A percentile compares a stretch with the other conserved stretches of the same genome.
phyloP scores from a whole-genome alignment of 1,284 basidiomycete genomes.

The Cryptococcus neoformans region DNA sequence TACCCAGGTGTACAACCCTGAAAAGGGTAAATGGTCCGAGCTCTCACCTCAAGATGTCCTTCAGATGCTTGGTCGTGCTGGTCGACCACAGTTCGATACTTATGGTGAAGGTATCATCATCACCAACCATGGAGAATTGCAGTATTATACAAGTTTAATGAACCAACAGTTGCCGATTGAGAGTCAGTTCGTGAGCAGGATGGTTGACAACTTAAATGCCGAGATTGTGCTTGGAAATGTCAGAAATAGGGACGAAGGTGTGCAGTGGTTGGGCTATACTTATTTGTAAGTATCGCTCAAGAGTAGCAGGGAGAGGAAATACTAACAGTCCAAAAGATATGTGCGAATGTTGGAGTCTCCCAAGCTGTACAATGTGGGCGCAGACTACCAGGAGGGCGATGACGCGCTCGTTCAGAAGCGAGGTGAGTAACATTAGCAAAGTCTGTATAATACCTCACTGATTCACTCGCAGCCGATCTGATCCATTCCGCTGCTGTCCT shows the following conservation, averaged over 20 bases:
- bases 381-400: conserved; percentile 84
- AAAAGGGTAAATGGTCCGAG: conserved; percentile 97
- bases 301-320: background rate
- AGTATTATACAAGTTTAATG: conserved; percentile 91
- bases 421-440: conserved; percentile 20
- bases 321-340: conserved; percentile 56
- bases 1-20: conserved; percentile 98
- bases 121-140: conserved; percentile 94
- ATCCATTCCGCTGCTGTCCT: conserved; percentile 90
- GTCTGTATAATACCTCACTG: background rate
- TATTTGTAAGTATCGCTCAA: conserved; percentile 64
- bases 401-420: conserved; percentile 81
- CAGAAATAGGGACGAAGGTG: conserved; percentile 93
- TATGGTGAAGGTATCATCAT: conserved; percentile 98
- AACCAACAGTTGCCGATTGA: conserved; percentile 98
- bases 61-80: conserved; percentile 98
- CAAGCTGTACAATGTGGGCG: conserved; percentile 80
- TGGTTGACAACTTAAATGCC: conserved; percentile 96
- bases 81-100: conserved; percentile 96
- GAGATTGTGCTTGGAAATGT: conserved; percentile 97
- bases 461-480: conserved; percentile 64
- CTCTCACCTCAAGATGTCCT: conserved; percentile 94
- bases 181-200: conserved; percentile 85
- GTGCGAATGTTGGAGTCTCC: conserved; percentile 96
- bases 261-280: conserved; percentile 95